Evolutionary conservation across 768 basidiomycete species (phyloP).

Genomic region (Pleurotus giganteus): DNA sequence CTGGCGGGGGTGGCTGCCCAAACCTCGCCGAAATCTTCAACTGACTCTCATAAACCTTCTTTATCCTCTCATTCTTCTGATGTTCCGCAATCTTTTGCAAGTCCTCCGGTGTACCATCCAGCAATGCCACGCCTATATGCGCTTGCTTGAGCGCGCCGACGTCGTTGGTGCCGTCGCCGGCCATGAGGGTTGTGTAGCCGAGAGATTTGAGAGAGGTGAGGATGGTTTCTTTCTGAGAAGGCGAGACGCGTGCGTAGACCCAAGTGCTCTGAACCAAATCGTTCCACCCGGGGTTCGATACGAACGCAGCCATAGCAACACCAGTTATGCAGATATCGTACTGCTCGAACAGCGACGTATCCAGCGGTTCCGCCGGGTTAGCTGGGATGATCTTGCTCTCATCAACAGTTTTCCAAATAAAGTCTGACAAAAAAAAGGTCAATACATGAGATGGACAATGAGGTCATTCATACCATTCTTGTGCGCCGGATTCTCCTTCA

Average conservation of each 20-base stretch:
- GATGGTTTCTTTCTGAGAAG: conserved; percentile 93
- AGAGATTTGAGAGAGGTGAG: conserved; percentile 85
- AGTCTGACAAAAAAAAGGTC: conserved; percentile 45
- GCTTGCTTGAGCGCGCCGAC: conserved; percentile 98
- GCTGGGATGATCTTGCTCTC: conserved; percentile 88
- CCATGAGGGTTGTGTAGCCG: conserved; percentile 95
- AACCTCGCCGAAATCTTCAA: conserved; percentile 87
- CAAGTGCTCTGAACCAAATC: conserved; percentile 91
- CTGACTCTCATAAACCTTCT: conserved; percentile 97
- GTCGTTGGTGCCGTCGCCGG: conserved; percentile 98
- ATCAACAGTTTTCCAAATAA: conserved; percentile 93
- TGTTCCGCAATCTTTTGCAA: conserved; percentile 92
- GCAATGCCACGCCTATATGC: conserved; percentile 90
- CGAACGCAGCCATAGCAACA: conserved; percentile 86
- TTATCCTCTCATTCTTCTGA: conserved; percentile 84
- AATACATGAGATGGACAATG: neutral
- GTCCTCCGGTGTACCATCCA: conserved; percentile 91
- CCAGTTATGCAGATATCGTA: conserved; percentile 99
- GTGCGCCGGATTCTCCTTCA: conserved; percentile 74
- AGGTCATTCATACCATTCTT: conserved; percentile 56
- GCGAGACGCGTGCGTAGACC: conserved; percentile 98
- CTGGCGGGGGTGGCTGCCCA: conserved; percentile 90
- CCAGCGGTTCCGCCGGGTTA: conserved; percentile 75
- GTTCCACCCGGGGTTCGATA: conserved; percentile 66
- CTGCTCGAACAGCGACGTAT: conserved; percentile 69